A percentile compares a stretch with the other conserved stretches of the same genome.
Conservation (phyloP, 2,329 filamentous ascomycete genomes). For the Cercospora berteroae region DNA sequence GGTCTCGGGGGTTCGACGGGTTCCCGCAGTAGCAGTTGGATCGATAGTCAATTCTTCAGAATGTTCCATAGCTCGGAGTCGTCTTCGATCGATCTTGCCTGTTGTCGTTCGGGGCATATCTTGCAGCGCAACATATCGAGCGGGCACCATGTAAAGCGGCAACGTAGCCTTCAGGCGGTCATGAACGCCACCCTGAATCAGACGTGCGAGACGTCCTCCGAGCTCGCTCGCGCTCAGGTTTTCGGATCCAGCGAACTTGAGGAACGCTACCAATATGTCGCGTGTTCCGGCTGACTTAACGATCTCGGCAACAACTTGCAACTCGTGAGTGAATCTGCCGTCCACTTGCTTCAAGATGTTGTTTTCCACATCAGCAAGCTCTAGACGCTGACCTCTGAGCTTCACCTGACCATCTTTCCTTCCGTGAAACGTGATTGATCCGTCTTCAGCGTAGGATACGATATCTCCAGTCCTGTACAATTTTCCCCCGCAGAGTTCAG, state of each 20-base stretch:
- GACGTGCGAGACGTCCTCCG: background rate
- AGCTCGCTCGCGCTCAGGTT: background rate
- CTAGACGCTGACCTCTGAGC: constrained; percentile 63
- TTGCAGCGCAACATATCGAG: constrained; percentile 65
- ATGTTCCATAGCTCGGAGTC: background rate
- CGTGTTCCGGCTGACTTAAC: background rate
- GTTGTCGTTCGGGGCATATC: constrained; percentile 66
- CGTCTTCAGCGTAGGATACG: constrained; percentile 53
- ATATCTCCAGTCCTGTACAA: constrained; percentile 54
- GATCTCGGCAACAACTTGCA: constrained; percentile 3
- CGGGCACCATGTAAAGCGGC: constrained; percentile 73
- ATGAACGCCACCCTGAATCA: constrained; percentile 38
- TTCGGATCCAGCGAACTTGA: background rate
- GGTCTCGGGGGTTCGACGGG: background rate
- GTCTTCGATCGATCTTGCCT: constrained; percentile 65
- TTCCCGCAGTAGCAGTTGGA: background rate
- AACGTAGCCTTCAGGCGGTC: constrained; percentile 34
- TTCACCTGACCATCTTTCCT: constrained; percentile 63
- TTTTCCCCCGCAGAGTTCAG: background rate
- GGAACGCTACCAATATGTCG: background rate
- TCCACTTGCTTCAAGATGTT: background rate
- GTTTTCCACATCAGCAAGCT: constrained; percentile 55
- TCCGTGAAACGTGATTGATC: constrained; percentile 48
- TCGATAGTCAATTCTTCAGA: background rate
- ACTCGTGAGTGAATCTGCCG: background rate